A percentile compares a stretch with the other conserved stretches of the same genome.
Evolutionary conservation across 2,329 filamentous ascomycete species (phyloP).

Genomic region (Penicillium sp.): DNA sequence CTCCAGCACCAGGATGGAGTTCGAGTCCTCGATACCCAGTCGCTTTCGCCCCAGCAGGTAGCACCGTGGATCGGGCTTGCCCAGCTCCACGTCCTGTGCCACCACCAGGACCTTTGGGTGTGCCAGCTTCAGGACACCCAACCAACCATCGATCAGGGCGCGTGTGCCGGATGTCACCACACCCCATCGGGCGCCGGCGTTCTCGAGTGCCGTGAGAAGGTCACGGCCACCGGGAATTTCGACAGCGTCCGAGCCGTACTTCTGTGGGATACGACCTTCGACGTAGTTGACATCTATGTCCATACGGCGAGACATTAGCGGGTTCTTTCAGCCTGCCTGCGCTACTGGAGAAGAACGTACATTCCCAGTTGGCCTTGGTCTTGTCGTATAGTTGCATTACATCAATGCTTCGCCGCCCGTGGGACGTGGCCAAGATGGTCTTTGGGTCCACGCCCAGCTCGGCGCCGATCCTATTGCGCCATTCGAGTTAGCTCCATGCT

Average conservation of each 20-base stretch:
- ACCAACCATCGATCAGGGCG: constrained; percentile 67
- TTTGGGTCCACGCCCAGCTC: constrained; percentile 83
- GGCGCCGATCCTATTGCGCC: constrained; percentile 54
- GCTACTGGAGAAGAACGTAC: constrained; percentile 60
- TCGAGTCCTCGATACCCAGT: constrained; percentile 51
- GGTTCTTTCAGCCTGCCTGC: not conserved
- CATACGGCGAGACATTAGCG: not conserved
- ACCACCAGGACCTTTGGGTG: constrained; percentile 66
- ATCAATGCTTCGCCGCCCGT: constrained; percentile 87
- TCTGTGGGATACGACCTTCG: constrained; percentile 72
- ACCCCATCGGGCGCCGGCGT: constrained; percentile 68
- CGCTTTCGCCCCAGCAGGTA: constrained; percentile 66
- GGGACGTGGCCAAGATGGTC: constrained; percentile 82
- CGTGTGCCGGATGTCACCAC: constrained; percentile 73
- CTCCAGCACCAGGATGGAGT: constrained; percentile 72
- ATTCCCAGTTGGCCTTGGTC: constrained; percentile 88
- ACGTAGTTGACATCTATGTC: constrained; percentile 69
- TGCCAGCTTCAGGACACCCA: constrained; percentile 63
- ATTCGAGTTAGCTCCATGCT: not conserved
- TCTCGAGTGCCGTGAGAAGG: constrained; percentile 66
- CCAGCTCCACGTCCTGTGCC: constrained; percentile 70
- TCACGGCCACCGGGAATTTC: constrained; percentile 80
- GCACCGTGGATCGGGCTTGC: constrained; percentile 74
- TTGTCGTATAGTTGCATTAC: constrained; percentile 74
- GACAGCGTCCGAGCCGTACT: constrained; percentile 72